phyloP scores from a whole-genome alignment of 2,329 filamentous ascomycete species.

The Penicillium glabrum region DNA sequence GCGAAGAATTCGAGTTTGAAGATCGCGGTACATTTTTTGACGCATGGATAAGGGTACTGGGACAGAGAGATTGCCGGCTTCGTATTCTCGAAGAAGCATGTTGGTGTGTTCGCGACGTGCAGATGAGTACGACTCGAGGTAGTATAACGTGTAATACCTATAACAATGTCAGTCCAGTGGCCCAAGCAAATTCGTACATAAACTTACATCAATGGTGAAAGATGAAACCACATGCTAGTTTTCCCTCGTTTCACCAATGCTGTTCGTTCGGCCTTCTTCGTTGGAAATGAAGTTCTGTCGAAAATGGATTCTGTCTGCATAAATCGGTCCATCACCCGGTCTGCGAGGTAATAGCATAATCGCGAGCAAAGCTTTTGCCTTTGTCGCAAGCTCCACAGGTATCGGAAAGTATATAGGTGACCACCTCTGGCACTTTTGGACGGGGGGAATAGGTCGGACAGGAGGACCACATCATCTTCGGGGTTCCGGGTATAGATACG shows the following conservation, averaged over 20 bases:
- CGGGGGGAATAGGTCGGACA: conserved; percentile 45
- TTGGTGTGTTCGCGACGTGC: conserved; percentile 40
- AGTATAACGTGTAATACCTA: conserved; percentile 44
- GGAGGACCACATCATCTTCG: conserved; percentile 44
- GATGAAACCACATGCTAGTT: conserved; percentile 37
- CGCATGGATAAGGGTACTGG: conserved; percentile 36
- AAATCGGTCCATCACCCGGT: conserved; percentile 43
- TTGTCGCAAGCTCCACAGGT: conserved; percentile 37
- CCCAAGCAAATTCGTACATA: no score
- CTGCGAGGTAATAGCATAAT: conserved; percentile 42
- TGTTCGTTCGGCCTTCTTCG: conserved; percentile 33
- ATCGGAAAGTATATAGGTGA: conserved; percentile 43
- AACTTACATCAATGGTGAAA: conserved; percentile 43
- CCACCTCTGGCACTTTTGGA: conserved; percentile 35
- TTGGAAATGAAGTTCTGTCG: conserved; percentile 33
- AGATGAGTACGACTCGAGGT: conserved; percentile 40
- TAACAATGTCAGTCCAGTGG: not conserved
- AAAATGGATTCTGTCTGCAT: conserved; percentile 31
- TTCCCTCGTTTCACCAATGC: conserved; percentile 35
- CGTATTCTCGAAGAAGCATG: conserved; percentile 37
- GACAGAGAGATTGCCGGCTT: conserved; percentile 39
- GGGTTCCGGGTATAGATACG: conserved; percentile 41
- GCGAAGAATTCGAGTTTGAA: conserved; percentile 40
- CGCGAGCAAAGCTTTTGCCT: conserved; percentile 41
- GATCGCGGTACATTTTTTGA: conserved; percentile 34